Base-by-base conservation (phyloP, 2,329 filamentous ascomycete species). In the Calonectria hongkongensis region DNA sequence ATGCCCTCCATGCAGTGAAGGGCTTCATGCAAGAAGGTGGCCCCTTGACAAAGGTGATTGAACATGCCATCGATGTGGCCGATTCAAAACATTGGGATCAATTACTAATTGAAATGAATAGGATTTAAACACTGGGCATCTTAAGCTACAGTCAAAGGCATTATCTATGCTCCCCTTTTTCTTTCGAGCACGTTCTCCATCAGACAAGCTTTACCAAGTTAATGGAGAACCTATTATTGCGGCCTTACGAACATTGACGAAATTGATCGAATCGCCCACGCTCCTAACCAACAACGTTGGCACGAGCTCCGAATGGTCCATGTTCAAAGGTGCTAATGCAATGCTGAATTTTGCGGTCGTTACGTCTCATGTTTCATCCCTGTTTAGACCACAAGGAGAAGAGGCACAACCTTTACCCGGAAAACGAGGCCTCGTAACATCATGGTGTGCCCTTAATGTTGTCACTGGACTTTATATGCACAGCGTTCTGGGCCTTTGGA, bases 401-500 rank as follows among this genome's bases (percentile, higher is more conserved):
- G 33, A 18, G 21, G 21, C 8, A 13, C 21, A 15, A 13, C 15
- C 21, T 25, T 4, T 8, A 18, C 18, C 10, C 8, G 21, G 58
- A 7, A 25, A 45, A 18, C 25, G 16, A 33, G 7, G 25, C 58
- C 18, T 45, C 15, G 21, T n/a, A 39, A 45, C 41, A 9, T 45
- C 58, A 5, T 62, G 58, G 58, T 62, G 74, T 0, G 64, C 75
- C 0, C 72, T 79, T 25, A 72, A 67, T 5, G 62, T 70, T 10
- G 71, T 75, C 1, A 72, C 60, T 0, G 69, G 75, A 1, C 18
- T 79, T 3, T 79, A 79, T 16, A 43, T 79, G 36, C 60, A 79
- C 13, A 72, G 73, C 3, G 74, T 78, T 1, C 28, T 79, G 8
- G 71, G 60, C 3, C 60, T 79, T 9, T 79, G 74, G 75, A 70